These are phyloP conservation scores for Henckelia pumila DNA, from an alignment of 257 asterid genomes.

Conservation along the genomic window DNA sequence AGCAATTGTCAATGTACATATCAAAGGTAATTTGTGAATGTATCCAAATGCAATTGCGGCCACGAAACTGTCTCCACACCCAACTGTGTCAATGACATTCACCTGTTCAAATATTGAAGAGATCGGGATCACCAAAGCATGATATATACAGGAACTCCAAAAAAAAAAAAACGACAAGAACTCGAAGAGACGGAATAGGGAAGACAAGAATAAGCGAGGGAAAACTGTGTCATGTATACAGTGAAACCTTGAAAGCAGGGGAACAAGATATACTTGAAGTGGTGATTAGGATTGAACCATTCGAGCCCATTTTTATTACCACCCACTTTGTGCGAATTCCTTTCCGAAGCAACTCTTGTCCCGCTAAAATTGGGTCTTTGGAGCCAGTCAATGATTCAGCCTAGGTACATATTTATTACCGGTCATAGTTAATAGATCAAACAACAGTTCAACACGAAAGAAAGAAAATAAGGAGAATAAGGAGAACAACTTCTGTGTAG, in stretches of 20 bases:
- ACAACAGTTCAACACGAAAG: neutral
- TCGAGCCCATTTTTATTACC: conserved; percentile 84
- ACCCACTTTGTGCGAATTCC: conserved; percentile 87
- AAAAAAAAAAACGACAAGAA: no score
- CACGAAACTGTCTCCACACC: conserved; percentile 97
- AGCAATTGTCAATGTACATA: conserved; percentile 74
- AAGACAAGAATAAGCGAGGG: neutral
- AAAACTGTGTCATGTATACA: neutral
- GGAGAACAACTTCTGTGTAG: conserved; percentile 4
- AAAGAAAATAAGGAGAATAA: neutral
- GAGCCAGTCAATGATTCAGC: conserved; percentile 86
- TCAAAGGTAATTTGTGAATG: conserved; percentile 73
- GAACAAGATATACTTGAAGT: conserved; percentile 75
- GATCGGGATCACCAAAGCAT: neutral
- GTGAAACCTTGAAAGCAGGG: conserved; percentile 80
- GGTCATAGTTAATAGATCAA: conserved; percentile 12
- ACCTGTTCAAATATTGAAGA: conserved; percentile 48
- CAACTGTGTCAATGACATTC: conserved; percentile 80
- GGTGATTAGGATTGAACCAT: conserved; percentile 77
- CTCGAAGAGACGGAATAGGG: neutral
- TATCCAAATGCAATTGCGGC: conserved; percentile 91
- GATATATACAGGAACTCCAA: neutral
- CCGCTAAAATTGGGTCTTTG: conserved; percentile 73
- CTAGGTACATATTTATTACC: conserved; percentile 40
- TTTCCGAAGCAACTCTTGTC: conserved; percentile 66